phyloP scores from a whole-genome alignment of 208 protist genomes.

The Spongospora subterranea region DNA sequence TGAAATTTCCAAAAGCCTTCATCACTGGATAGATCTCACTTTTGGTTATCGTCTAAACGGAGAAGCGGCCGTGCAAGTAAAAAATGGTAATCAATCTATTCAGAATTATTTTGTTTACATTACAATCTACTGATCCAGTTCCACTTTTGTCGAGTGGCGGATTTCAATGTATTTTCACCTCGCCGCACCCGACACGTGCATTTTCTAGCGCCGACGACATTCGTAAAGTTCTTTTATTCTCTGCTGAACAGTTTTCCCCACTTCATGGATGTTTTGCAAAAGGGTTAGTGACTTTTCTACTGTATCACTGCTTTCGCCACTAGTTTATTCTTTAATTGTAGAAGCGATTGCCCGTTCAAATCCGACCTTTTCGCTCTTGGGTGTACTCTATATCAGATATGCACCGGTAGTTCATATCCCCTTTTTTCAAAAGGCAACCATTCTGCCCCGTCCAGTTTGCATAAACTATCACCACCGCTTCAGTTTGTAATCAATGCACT shows the following conservation, averaged over 20 bases:
- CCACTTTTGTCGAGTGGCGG: constrained; percentile 21
- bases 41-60: constrained; percentile 9
- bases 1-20: background rate
- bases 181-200: background rate
- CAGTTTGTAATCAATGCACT: background rate
- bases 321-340: too few relatives aligned
- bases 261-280: background rate
- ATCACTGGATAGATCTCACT: constrained; percentile 35
- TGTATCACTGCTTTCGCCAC: too few relatives aligned
- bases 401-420: background rate
- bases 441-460: background rate
- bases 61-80: background rate
- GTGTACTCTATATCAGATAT: background rate
- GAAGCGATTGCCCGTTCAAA: background rate
- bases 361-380: constrained; percentile 19
- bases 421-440: background rate
- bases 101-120: constrained; percentile 11
- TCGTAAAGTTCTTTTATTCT: background rate
- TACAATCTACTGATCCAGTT: background rate
- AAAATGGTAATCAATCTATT: constrained; percentile 20
- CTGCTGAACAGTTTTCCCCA: background rate
- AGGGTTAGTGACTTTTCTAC: too few relatives aligned
- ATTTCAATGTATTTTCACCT: background rate
- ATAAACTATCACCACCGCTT: background rate
- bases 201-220: background rate